Percentiles rank a stretch among this genome's conserved stretches.
Evolutionary conservation across 352 stramenopile genomes (phyloP).

Genomic region (Phytophthora fragariaefolia): DNA sequence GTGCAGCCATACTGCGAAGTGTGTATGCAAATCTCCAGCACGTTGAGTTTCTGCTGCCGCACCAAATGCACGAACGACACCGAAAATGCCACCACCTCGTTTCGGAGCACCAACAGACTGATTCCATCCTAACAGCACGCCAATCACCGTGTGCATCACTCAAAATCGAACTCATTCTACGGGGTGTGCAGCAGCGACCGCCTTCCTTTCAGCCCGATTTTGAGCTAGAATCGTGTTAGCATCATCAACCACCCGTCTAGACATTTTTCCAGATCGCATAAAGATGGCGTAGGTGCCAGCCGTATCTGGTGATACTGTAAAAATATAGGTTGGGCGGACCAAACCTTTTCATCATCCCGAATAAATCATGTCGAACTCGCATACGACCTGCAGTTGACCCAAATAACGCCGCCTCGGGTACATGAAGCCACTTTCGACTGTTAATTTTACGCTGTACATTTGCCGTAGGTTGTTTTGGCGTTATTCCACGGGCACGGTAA

Average conservation of each 20-base stretch:
- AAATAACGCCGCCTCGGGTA: slow-evolving; percentile 22
- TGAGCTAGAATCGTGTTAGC: neutral
- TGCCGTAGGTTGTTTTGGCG: too few species aligned
- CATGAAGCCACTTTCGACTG: slow-evolving; percentile 20
- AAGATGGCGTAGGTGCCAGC: slow-evolving; percentile 11
- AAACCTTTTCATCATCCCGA: slow-evolving; percentile 33
- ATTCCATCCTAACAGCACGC: slow-evolving; percentile 22
- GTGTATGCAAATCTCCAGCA: slow-evolving; percentile 34
- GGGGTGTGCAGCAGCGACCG: slow-evolving; percentile 20
- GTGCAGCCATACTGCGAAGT: slow-evolving; percentile 37
- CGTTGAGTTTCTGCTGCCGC: slow-evolving; percentile 34
- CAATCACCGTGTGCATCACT: slow-evolving; percentile 29
- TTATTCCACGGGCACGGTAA: neutral
- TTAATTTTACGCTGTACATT: slow-evolving; percentile 19
- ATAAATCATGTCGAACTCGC: slow-evolving; percentile 21
- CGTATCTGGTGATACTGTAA: slow-evolving; percentile 36
- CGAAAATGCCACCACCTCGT: slow-evolving; percentile 30
- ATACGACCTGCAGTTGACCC: slow-evolving; percentile 28
- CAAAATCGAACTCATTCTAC: slow-evolving; percentile 25
- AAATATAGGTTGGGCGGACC: slow-evolving; percentile 31
- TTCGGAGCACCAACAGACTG: neutral
- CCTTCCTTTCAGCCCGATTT: slow-evolving; percentile 10
- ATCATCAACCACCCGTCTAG: neutral
- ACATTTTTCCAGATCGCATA: neutral
- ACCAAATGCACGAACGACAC: slow-evolving; percentile 32